Base-by-base conservation (phyloP, 192 early-diverging fungal species). In the Linnemannia elongata region DNA sequence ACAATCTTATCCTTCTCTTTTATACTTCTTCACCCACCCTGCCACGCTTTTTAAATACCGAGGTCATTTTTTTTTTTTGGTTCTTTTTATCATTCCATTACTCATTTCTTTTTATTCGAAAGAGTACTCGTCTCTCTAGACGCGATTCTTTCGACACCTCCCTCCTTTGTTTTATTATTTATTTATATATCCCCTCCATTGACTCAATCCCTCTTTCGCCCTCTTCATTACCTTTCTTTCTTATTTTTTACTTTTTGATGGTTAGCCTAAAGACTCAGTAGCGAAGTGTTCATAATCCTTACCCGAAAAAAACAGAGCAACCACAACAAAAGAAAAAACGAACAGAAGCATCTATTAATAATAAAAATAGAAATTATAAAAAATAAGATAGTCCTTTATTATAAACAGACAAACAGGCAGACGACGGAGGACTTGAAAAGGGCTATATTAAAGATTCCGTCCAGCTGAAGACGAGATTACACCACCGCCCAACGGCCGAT, bases 111-210 rank as follows among this genome's bases (percentile, higher is more conserved):
- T 63, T 33, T 33, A 30, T 33, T 15, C 27, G 30, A 66, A 33
- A 13, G 60, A 66, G 60, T 66, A 66, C 60, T 66, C 60, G 60
- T 66, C 27, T 66, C 12, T 66, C 3, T 66, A 66, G 60, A 66
- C 60, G 60, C n/a, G 60, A 35, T 66, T 66, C 60, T 30, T 66
- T 57, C n/a, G 30, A 30, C 60, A 30, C 30, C 27, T 6, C 15
- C 12, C 9, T 35, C 24, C 4, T 66, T 57, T 27, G 4, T 66
- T 57, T 27, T 10, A 18, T 13, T 24, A 60, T 60, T 5, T 35
- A 2, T 66, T 33, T 30, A 66, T 66, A 33, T 52, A 4, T 17
- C 49, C 49, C 49, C 49, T 4, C 15, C 49, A 20, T 18, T 20
- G 3, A 15, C 49, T 52, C 60, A 12, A 30, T 13, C 12, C 27